phyloP scores from a whole-genome alignment of 2,329 filamentous ascomycete species.

The Phyllosticta citribraziliensis region DNA sequence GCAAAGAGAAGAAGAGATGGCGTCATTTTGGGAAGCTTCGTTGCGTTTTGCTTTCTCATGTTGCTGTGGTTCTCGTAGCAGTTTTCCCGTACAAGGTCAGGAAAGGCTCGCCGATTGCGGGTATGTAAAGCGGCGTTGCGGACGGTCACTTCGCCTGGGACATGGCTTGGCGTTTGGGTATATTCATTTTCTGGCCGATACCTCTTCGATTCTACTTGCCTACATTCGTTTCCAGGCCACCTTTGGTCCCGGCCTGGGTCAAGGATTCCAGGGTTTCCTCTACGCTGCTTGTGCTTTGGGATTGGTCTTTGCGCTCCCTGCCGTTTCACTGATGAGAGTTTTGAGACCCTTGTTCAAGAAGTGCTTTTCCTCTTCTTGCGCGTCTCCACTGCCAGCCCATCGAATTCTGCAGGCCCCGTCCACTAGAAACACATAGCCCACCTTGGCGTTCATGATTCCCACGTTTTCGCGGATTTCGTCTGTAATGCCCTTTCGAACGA shows the following conservation, averaged over 20 bases:
- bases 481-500: constrained; percentile 47
- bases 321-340: constrained; percentile 50
- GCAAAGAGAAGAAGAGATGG: constrained; percentile 91
- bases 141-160: not conserved
- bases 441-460: constrained; percentile 74
- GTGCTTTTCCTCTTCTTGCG: constrained; percentile 55
- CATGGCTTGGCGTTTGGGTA: not conserved
- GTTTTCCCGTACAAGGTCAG: not conserved
- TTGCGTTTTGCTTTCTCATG: constrained; percentile 83
- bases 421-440: constrained; percentile 87
- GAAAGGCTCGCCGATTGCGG: not conserved
- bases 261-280: not conserved
- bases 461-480: constrained; percentile 49
- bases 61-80: constrained; percentile 50
- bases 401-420: constrained; percentile 81
- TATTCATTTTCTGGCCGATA: not conserved
- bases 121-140: not conserved
- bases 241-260: not conserved
- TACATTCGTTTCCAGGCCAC: not conserved
- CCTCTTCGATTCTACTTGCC: not conserved
- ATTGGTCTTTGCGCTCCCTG: constrained; percentile 15
- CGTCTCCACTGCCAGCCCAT: constrained; percentile 78
- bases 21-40: constrained; percentile 83
- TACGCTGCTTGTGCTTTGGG: not conserved
- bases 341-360: constrained; percentile 55